phyloP scores from a whole-genome alignment of 2,329 filamentous ascomycete genomes.

The Biscogniauxia marginata region DNA sequence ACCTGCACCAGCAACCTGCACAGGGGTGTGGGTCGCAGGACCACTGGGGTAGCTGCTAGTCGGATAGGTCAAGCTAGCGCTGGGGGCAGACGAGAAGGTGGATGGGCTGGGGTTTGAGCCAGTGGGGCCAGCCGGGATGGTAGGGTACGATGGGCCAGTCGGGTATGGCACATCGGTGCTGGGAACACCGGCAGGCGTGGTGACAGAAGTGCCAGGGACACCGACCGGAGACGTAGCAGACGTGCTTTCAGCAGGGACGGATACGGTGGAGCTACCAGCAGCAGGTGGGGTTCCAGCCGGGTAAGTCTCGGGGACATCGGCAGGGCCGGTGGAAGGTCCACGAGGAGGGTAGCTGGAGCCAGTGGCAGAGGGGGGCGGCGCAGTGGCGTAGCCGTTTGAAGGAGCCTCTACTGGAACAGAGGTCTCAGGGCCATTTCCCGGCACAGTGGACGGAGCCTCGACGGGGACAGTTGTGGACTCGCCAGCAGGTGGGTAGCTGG shows the following conservation, averaged over 20 bases:
- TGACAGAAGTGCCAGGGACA: background rate
- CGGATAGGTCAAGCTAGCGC: background rate
- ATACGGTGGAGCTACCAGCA: background rate
- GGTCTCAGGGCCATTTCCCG: slow-evolving; percentile 13
- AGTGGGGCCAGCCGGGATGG: slow-evolving; percentile 9
- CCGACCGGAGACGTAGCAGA: slow-evolving; percentile 1
- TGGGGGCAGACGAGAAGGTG: slow-evolving; percentile 5
- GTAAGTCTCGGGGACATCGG: slow-evolving; percentile 3
- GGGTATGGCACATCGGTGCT: slow-evolving; percentile 3
- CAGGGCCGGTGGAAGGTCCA: slow-evolving; percentile 1
- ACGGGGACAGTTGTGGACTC: too few relatives aligned
- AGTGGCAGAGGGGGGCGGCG: background rate
- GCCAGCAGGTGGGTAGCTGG: too few relatives aligned
- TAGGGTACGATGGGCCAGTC: slow-evolving; percentile 17
- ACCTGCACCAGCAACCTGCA: slow-evolving; percentile 20
- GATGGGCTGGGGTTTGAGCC: slow-evolving; percentile 4
- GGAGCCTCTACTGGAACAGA: background rate
- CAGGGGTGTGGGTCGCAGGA: slow-evolving; percentile 12
- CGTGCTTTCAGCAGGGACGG: background rate
- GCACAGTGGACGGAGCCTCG: too few relatives aligned
- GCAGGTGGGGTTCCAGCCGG: slow-evolving; percentile 11
- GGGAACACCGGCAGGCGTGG: slow-evolving; percentile 8
- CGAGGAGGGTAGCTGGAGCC: slow-evolving; percentile 5
- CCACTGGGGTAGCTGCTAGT: slow-evolving; percentile 5
- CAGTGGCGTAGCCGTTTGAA: slow-evolving; percentile 8